A percentile compares a stretch with the other conserved stretches of the same genome.
Evolutionary conservation across 352 stramenopile species (phyloP).

Genomic region (Pythium pyrilobum): DNA sequence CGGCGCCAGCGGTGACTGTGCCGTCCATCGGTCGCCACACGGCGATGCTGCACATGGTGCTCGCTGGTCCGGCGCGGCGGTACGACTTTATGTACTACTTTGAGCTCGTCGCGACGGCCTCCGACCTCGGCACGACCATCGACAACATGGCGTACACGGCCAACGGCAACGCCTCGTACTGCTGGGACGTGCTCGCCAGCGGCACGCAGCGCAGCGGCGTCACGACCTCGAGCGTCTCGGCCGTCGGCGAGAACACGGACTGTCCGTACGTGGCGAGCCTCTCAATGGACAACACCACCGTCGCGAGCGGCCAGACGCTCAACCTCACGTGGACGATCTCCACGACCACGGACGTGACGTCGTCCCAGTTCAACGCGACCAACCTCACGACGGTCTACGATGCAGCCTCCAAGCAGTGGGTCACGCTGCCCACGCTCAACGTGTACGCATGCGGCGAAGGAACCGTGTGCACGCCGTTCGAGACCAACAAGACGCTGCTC

Average conservation of each 20-base stretch:
- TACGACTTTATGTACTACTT: conserved; percentile 60
- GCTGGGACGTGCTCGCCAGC: conserved; percentile 35
- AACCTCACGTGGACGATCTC: conserved; percentile 27
- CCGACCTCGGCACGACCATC: conserved; percentile 18
- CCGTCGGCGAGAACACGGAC: conserved; percentile 23
- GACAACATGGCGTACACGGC: conserved; percentile 22
- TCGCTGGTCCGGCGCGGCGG: conserved; percentile 28
- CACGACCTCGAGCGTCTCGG: conserved; percentile 26
- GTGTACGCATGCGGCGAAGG: conserved; percentile 39
- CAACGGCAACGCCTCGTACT: conserved; percentile 33
- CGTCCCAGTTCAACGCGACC: conserved; percentile 14
- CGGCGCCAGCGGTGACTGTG: conserved; percentile 25
- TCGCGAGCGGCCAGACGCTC: conserved; percentile 13
- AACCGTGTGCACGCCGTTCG: conserved; percentile 39
- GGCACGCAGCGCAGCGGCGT: conserved; percentile 14
- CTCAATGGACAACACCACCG: conserved; percentile 19
- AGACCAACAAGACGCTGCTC: conserved; percentile 25
- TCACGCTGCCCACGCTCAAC: conserved; percentile 32
- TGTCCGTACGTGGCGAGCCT: conserved; percentile 45
- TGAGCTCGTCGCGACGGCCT: conserved; percentile 30
- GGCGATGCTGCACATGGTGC: conserved; percentile 40
- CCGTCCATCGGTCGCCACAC: conserved; percentile 27
- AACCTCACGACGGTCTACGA: conserved; percentile 38
- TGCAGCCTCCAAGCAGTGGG: conserved; percentile 18
- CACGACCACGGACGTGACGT: neutral